phyloP scores from a whole-genome alignment of 2,329 filamentous ascomycete species.

The Penicillium sp. region DNA sequence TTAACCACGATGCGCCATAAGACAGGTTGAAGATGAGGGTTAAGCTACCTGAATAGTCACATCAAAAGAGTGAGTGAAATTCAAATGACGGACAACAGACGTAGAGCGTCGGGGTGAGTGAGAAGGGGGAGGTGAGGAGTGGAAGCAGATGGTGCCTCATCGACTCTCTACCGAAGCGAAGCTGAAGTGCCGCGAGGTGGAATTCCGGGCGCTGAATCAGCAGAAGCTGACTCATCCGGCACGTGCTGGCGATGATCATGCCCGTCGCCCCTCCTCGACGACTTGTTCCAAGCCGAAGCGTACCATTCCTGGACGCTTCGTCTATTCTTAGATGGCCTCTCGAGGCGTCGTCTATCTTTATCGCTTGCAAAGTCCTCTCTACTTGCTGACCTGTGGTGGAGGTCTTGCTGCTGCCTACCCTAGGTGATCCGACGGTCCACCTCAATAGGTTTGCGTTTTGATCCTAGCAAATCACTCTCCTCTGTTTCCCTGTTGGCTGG shows the following conservation, averaged over 20 bases:
- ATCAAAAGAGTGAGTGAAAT: background rate
- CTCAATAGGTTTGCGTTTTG: conserved; percentile 16
- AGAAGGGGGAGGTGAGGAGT: background rate
- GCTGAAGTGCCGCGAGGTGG: conserved; percentile 16
- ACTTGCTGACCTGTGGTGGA: conserved; percentile 6
- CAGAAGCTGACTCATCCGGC: conserved; percentile 19
- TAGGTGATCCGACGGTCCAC: conserved; percentile 11
- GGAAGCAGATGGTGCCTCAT: conserved; percentile 13
- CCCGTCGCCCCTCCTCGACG: conserved; percentile 21
- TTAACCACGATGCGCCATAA: conserved; percentile 5
- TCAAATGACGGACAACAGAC: conserved; percentile 1
- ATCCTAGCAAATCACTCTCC: conserved; percentile 1
- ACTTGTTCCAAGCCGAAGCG: conserved; percentile 12
- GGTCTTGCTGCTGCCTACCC: conserved; percentile 4
- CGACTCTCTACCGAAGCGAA: conserved; percentile 19
- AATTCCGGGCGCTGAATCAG: conserved; percentile 11
- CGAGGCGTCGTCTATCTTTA: conserved; percentile 19
- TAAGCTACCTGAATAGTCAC: conserved; percentile 3
- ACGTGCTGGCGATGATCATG: conserved; percentile 27
- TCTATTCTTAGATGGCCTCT: conserved; percentile 28
- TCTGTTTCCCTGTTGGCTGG: background rate
- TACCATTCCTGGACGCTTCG: conserved; percentile 18
- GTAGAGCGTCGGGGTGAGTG: conserved; percentile 6
- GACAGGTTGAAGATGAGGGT: background rate
- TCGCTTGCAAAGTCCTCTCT: background rate